These are phyloP conservation scores for Pseudocercospora cruenta DNA, from an alignment of 2,329 filamentous ascomycete species.

Conservation along the genomic window DNA sequence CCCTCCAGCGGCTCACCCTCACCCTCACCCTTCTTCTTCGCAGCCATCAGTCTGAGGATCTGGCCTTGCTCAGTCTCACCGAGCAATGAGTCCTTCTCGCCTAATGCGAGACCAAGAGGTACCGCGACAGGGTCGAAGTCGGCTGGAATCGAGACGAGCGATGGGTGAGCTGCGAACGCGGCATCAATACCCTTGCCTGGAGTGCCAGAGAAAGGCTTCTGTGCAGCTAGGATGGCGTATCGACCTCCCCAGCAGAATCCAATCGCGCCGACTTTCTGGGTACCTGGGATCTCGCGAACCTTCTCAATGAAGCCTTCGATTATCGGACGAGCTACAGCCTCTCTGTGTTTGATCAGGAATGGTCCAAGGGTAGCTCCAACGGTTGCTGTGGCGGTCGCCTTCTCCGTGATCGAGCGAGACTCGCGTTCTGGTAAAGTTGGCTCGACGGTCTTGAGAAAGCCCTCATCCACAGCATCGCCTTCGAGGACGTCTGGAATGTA, in stretches of 20 bases:
- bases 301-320: constrained; percentile 49
- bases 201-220: constrained; percentile 56
- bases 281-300: constrained; percentile 44
- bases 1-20: constrained; percentile 36
- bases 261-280: constrained; percentile 61
- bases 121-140: constrained; percentile 47
- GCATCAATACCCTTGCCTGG: constrained; percentile 59
- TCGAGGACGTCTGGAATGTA: constrained; percentile 48
- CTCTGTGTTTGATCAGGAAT: constrained; percentile 50
- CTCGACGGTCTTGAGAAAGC: constrained; percentile 48
- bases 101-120: constrained; percentile 47
- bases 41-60: constrained; percentile 45
- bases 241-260: constrained; percentile 80
- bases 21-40: constrained; percentile 42
- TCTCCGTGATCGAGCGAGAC: constrained; percentile 42
- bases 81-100: constrained; percentile 48
- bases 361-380: constrained; percentile 47
- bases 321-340: constrained; percentile 47
- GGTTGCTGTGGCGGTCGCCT: constrained; percentile 46
- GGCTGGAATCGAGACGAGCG: constrained; percentile 49
- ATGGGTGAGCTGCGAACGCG: constrained; percentile 72
- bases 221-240: constrained; percentile 60
- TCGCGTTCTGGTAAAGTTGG: constrained; percentile 47
- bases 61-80: constrained; percentile 42
- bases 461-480: constrained; percentile 45